Conservation (phyloP, 2,329 filamentous ascomycete genomes). For the Emmonsia crescens region DNA sequence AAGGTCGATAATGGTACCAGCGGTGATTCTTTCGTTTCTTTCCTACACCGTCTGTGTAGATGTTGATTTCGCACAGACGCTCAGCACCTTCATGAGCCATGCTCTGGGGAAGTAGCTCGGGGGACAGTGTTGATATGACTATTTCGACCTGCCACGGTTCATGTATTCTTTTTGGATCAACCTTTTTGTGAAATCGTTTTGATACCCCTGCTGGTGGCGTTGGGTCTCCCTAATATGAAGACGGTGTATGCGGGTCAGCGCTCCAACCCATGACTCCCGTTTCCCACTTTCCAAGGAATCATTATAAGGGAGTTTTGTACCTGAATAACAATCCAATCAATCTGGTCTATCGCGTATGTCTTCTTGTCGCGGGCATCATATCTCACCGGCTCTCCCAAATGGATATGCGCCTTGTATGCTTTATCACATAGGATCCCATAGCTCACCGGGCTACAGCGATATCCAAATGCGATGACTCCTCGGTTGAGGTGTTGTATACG, state of each 20-base stretch:
- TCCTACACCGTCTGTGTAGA: slow-evolving; percentile 19
- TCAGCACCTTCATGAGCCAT: slow-evolving; percentile 17
- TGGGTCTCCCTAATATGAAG: slow-evolving; percentile 12
- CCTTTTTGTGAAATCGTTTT: slow-evolving; percentile 21
- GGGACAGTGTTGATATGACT: slow-evolving; percentile 21
- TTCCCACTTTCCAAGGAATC: not conserved
- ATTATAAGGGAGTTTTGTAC: slow-evolving; percentile 8
- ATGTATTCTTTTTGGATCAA: slow-evolving; percentile 15
- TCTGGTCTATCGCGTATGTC: slow-evolving; percentile 23
- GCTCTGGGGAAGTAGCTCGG: slow-evolving; percentile 17
- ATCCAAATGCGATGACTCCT: slow-evolving; percentile 20
- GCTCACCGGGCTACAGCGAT: slow-evolving; percentile 24
- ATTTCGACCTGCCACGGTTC: slow-evolving; percentile 22
- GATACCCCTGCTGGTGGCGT: slow-evolving; percentile 17
- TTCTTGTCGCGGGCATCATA: slow-evolving; percentile 24
- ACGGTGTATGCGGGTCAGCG: not conserved
- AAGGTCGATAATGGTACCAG: slow-evolving; percentile 24
- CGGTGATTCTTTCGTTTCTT: slow-evolving; percentile 27
- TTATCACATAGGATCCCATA: slow-evolving; percentile 28
- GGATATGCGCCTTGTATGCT: slow-evolving; percentile 21
- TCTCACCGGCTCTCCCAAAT: slow-evolving; percentile 19
- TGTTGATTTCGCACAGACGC: slow-evolving; percentile 22
- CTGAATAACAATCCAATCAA: slow-evolving; percentile 28
- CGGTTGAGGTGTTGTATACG: slow-evolving; percentile 9
- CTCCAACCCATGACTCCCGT: not conserved